Evolutionary conservation across 495 filamentous ascomycete genomes (phyloP).

Genomic region (Bacidia gigantensis): DNA sequence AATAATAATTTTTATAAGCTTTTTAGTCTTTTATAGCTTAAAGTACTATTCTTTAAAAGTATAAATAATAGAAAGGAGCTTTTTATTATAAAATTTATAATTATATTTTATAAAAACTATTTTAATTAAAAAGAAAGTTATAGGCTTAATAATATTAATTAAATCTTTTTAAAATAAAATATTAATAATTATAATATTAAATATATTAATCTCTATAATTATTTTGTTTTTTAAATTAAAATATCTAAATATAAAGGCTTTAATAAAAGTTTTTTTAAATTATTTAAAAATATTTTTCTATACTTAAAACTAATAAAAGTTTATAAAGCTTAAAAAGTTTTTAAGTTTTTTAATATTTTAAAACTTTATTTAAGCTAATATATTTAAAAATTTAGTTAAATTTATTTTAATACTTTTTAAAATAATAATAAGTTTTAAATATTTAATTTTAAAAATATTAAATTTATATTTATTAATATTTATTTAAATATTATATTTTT

Average conservation of each 20-base stretch:
- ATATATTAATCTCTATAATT: too few relatives aligned
- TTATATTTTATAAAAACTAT: neutral
- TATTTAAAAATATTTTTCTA: too few relatives aligned
- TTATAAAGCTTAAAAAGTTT: neutral
- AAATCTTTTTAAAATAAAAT: neutral
- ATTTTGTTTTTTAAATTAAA: too few relatives aligned
- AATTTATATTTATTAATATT: neutral
- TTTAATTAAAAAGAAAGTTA: neutral
- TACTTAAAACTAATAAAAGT: neutral
- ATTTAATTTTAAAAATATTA: neutral
- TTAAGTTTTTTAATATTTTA: neutral
- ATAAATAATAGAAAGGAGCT: neutral
- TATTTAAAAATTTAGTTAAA: neutral
- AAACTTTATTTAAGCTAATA: neutral
- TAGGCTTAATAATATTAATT: neutral
- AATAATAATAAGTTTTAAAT: neutral
- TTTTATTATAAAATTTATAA: constrained; percentile 1
- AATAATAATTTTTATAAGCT: neutral
- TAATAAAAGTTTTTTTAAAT: too few relatives aligned
- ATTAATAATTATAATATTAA: too few relatives aligned
- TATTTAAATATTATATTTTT: neutral
- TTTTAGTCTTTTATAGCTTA: neutral
- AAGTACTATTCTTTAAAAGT: neutral
- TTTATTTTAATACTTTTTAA: neutral
- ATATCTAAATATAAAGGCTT: too few relatives aligned